Evolutionary conservation across 2,329 filamentous ascomycete genomes (phyloP).

Genomic region (Chrysoporthe deuterocubensis): DNA sequence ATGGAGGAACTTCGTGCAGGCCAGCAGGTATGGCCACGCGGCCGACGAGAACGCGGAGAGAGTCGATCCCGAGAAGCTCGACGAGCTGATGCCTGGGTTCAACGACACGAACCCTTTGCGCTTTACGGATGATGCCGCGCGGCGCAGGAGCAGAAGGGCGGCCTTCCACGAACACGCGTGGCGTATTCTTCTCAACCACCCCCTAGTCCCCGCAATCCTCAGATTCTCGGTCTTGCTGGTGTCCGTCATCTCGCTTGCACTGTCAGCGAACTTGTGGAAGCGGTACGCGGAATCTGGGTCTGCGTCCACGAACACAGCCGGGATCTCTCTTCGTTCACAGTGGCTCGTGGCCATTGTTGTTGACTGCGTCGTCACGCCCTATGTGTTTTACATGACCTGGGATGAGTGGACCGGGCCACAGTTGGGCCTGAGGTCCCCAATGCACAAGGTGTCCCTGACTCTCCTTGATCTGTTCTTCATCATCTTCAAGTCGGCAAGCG

Average conservation of each 20-base stretch:
- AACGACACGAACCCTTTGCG: constrained; percentile 40
- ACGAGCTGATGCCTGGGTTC: constrained; percentile 52
- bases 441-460: constrained; percentile 86
- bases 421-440: constrained; percentile 80
- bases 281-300: constrained; percentile 44
- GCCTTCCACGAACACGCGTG: constrained; percentile 64
- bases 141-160: constrained; percentile 42
- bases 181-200: constrained; percentile 74
- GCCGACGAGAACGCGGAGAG: constrained; percentile 53
- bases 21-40: constrained; percentile 55
- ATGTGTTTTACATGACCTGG: constrained; percentile 91
- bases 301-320: constrained; percentile 43
- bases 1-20: constrained; percentile 59
- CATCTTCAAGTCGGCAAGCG: constrained; percentile 93
- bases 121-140: constrained; percentile 21
- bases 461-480: constrained; percentile 95
- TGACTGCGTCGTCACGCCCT: constrained; percentile 85
- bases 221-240: constrained; percentile 83
- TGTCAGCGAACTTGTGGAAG: constrained; percentile 75
- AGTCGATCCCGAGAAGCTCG: constrained; percentile 50
- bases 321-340: constrained; percentile 59
- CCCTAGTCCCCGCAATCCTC: constrained; percentile 83
- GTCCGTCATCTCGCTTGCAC: constrained; percentile 77
- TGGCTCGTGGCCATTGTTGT: constrained; percentile 88
- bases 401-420: constrained; percentile 97